Evolutionary conservation across 208 protist species (phyloP), one percentile per base, ranked within the genome.

Genomic region (Acanthamoeba polyphaga): DNA sequence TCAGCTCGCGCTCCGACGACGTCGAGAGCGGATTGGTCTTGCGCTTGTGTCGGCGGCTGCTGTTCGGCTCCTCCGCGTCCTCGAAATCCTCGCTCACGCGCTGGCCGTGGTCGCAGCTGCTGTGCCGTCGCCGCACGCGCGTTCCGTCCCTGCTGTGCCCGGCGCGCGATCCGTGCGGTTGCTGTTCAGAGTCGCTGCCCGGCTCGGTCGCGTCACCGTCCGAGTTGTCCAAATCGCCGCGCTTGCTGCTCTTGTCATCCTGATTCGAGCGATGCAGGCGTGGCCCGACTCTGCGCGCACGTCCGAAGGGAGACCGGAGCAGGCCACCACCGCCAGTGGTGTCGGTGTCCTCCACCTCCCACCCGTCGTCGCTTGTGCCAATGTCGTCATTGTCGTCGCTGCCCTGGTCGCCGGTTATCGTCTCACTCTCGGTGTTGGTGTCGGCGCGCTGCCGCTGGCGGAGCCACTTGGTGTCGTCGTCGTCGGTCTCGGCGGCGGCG

Each of bases 21-120:
- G 38, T 9, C 29, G 72, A 80, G 27, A 80, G 72, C 72, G 72
- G 72, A 12, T 51, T 80, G 72, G 72, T 80, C 72, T 80, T 80
- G 10, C 72, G 72, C 72, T 80, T 80, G 72, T 51, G 72, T 51
- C 68, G 27, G 12, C 72, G 4, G 5, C 22, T 51, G 27, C 12
- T 17, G 29, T 1, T 80, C 70, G 64, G n/a, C 72, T 55, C 72
- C 22, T 72, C 64, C 8, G 64, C 22, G 22, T 53, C 72, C n/a
- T 82, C 72, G 19, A 24, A 38, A 51, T 82, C 72, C 7, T 82
- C 72, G 22, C 29, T 34, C 72, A 82, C 19, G 19, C 64, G 64
- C n/a, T 70, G 64, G n/a, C 64, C 64, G n/a, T 70, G 64, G 64
- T 70, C 64, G n/a, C 64, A 70, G 64, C 64, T 70, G 64, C 64